Conservation (phyloP, 805 yeast genomes). For the Babjeviella inositovora region DNA sequence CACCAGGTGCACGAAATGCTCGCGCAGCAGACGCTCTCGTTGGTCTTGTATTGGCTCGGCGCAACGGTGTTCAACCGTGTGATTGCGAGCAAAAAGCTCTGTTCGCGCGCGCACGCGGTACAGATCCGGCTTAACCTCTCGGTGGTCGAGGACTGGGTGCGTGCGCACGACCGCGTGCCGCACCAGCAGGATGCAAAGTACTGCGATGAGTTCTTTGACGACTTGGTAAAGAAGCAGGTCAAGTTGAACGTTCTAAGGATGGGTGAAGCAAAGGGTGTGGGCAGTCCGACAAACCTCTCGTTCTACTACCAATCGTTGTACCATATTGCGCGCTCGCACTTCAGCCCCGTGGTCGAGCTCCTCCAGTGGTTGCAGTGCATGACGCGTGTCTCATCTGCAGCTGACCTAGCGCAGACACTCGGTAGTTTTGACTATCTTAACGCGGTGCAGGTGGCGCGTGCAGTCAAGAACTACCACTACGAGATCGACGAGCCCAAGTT, state of each 20-base stretch:
- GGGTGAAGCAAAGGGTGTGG: conserved; percentile 8
- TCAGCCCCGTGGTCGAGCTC: conserved; percentile 62
- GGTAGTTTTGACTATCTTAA: conserved; percentile 40
- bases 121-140: conserved; percentile 82
- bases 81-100: conserved; percentile 35
- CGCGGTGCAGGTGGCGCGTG: conserved; percentile 53
- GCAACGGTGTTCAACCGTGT: conserved; percentile 59
- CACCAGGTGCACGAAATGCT: conserved; percentile 69
- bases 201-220: conserved; percentile 13
- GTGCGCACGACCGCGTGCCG: conserved; percentile 43
- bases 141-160: conserved; percentile 84
- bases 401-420: conserved; percentile 36
- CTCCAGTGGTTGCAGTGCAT: conserved; percentile 86
- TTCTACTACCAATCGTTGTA: conserved; percentile 53
- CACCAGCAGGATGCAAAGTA: conserved; percentile 9
- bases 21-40: conserved; percentile 64
- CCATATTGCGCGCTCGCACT: conserved; percentile 47
- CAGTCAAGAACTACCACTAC: conserved; percentile 62
- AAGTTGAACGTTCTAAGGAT: conserved; percentile 11
- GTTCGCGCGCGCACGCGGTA: conserved; percentile 71
- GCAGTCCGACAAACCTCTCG: conserved; percentile 28
- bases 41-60: conserved; percentile 67
- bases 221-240: conserved; percentile 7
- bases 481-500: conserved; percentile 70
- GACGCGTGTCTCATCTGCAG: conserved; percentile 53